A percentile compares a stretch with the other conserved stretches of the same genome.
Evolutionary conservation across 306 rosid species (phyloP).

Genomic region (Lathyrus oleraceus): DNA sequence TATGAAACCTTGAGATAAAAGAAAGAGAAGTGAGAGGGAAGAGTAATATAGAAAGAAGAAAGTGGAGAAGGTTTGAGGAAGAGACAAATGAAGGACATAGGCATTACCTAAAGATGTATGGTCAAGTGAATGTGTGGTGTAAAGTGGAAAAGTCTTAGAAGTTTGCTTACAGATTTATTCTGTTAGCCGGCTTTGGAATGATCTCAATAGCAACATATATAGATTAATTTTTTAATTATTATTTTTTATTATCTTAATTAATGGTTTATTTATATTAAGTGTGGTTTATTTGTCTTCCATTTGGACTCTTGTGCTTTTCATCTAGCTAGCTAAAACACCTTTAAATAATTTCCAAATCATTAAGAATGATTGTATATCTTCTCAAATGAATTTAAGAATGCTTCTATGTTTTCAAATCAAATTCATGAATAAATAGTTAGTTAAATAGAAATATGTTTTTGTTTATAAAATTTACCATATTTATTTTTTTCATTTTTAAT

Average conservation of each 20-base stretch:
- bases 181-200: constrained; percentile 66
- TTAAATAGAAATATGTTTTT: too few relatives aligned
- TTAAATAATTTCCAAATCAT: background rate
- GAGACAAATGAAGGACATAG: constrained; percentile 60
- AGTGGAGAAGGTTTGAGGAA: constrained; percentile 42
- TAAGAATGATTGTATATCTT: too few relatives aligned
- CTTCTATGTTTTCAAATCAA: too few relatives aligned
- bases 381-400: too few relatives aligned
- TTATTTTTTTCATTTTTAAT: too few relatives aligned
- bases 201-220: constrained; percentile 23
- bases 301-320: constrained; percentile 48
- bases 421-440: too few relatives aligned
- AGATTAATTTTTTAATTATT: background rate
- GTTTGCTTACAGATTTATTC: constrained; percentile 47
- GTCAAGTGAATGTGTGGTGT: constrained; percentile 46
- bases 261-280: background rate
- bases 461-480: too few relatives aligned
- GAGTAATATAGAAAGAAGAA: constrained; percentile 43
- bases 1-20: background rate
- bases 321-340: constrained; percentile 32
- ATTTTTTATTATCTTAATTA: background rate
- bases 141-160: constrained; percentile 55
- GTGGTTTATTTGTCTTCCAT: constrained; percentile 39
- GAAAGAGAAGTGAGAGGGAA: background rate
- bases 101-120: constrained; percentile 45